Evolutionary conservation across 139 green algal genomes (phyloP), one percentile per base, ranked within the genome.

Genomic region (Raphidocelis subcapitata): DNA sequence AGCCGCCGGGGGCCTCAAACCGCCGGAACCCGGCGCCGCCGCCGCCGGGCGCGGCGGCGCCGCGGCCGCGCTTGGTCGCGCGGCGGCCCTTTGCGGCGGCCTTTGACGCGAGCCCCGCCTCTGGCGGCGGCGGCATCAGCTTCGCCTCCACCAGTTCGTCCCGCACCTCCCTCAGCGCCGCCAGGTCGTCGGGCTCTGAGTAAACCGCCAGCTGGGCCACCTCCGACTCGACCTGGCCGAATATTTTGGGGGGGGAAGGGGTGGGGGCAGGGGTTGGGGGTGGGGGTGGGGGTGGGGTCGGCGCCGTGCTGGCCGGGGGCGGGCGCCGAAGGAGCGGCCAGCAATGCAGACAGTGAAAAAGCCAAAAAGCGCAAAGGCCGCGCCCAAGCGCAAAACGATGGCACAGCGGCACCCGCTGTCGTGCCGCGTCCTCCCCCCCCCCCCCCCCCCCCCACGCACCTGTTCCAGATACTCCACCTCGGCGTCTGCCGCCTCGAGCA

Each of bases 81-180:
- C 90, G 94, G n/a, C 44, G 37, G 3, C 76, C 84, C 71, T 91
- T 90, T 49, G 83, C 72, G 12, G 79, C 86, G 29, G 78, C 84
- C 75, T 93, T 94, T 33, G 65, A 65, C 10, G 86, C 85, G 55
- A 95, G 78, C 0, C 75, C 80, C 1, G 84, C 83, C 28, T 94
- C 90, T 14, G 88, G 41, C 0, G 85, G 79, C 1, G 90, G 70
- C 62, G 90, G 92, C 67, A 95, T 85, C 52, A 90, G 85, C 35
- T 82, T 82, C 3, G 70, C 71, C 18, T 77, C 44, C 0, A 94
- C 82, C 16, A 96, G 76, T 74, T 96, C 92, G 1, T 92, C 87
- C 85, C 87, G 78, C 52, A 91, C 73, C 41, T 85, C 74, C n/a
- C 65, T 56, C 44, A 89, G 74, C 4, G 81, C 81, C 21, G 35